Percentiles rank a stretch among this genome's conserved stretches.
phyloP scores from a whole-genome alignment of 768 basidiomycete genomes.

The Ramaria rubella region DNA sequence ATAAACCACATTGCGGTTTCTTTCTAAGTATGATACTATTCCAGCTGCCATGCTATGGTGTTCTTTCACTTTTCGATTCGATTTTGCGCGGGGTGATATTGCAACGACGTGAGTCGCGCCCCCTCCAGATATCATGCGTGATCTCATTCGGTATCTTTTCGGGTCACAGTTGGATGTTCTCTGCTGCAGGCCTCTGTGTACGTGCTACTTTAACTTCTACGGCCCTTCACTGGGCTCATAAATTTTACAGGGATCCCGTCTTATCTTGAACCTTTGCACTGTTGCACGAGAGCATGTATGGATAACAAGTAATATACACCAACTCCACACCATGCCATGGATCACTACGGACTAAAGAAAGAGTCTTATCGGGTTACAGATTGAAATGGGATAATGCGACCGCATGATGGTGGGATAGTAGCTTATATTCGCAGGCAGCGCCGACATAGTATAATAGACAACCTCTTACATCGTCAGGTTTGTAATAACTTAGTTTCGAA shows the following conservation, averaged over 20 bases:
- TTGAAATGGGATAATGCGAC: no score
- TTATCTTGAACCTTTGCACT: constrained; percentile 1
- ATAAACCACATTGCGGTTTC: neutral
- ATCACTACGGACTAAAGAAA: no score
- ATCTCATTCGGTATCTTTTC: neutral
- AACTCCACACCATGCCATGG: no score
- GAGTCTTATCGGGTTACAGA: no score
- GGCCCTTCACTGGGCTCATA: neutral
- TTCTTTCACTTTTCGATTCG: no score
- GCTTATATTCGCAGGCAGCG: no score
- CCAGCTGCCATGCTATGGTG: no score
- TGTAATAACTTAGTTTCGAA: no score
- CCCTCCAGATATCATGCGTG: neutral
- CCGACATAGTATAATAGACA: no score
- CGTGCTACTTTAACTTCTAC: neutral
- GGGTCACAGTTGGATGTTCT: neutral
- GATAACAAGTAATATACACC: neutral
- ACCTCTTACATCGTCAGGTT: no score
- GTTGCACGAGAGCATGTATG: neutral
- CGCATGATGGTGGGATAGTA: no score
- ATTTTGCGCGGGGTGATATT: no score
- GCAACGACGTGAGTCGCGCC: neutral
- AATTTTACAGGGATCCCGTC: neutral
- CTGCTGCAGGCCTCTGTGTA: neutral
- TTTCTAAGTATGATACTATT: neutral